phyloP scores from a whole-genome alignment of 352 stramenopile genomes.

The Globisporangium ultimum region DNA sequence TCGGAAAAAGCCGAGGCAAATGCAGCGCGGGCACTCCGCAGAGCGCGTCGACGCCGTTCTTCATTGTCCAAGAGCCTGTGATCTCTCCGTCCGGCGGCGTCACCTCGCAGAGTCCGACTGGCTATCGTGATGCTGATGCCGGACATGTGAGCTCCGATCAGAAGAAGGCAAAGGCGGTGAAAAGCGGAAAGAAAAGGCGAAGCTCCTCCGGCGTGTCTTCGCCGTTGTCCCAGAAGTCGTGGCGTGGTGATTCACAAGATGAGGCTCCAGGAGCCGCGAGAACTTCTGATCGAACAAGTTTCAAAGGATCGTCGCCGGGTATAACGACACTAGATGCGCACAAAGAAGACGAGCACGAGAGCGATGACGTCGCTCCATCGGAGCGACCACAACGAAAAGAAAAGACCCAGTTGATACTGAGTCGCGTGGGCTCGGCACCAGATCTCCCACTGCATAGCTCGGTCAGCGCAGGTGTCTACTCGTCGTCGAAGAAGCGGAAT shows the following conservation, averaged over 20 bases:
- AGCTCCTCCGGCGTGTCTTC: background rate
- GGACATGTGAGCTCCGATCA: background rate
- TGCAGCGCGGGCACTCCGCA: background rate
- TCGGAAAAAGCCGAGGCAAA: background rate
- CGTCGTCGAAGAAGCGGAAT: constrained; percentile 61
- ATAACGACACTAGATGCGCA: background rate
- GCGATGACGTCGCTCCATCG: constrained; percentile 2
- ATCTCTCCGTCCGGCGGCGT: constrained; percentile 29
- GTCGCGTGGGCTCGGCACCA: constrained; percentile 55
- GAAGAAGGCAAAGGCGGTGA: constrained; percentile 4
- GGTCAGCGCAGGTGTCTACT: constrained; percentile 49
- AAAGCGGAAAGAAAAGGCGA: constrained; percentile 7
- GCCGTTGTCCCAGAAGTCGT: background rate
- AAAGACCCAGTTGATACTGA: constrained; percentile 33
- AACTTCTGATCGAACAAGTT: background rate
- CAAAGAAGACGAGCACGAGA: constrained; percentile 10
- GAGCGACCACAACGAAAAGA: background rate
- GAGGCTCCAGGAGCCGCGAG: background rate
- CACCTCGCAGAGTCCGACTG: background rate
- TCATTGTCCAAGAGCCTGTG: constrained; percentile 61
- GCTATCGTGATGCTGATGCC: background rate
- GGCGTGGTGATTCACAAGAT: background rate
- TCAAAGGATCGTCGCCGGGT: background rate
- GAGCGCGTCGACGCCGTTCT: constrained; percentile 39
- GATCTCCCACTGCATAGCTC: constrained; percentile 58